A percentile compares a stretch with the other conserved stretches of the same genome.
Evolutionary conservation across 306 rosid genomes (phyloP).

Genomic region (Lathyrus sativus): DNA sequence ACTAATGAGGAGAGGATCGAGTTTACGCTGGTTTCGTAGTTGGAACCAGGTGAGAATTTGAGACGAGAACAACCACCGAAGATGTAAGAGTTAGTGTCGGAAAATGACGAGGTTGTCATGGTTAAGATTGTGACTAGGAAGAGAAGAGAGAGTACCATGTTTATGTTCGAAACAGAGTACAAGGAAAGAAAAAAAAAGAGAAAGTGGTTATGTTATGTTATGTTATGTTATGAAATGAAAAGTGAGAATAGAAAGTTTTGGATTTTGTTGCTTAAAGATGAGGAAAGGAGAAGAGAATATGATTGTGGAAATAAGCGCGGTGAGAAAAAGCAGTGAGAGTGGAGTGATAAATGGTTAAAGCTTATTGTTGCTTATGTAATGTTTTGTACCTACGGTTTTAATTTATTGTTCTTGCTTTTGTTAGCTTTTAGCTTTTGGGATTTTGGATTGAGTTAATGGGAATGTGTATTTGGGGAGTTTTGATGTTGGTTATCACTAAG

Average conservation of each 20-base stretch:
- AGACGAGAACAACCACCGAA: slow-evolving; percentile 77
- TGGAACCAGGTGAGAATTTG: slow-evolving; percentile 58
- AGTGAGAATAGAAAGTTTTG: too few relatives aligned
- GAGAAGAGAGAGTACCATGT: slow-evolving; percentile 42
- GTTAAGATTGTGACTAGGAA: slow-evolving; percentile 33
- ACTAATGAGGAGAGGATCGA: slow-evolving; percentile 70
- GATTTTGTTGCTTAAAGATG: slow-evolving; percentile 47
- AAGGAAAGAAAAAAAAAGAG: not conserved
- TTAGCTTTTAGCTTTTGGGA: not conserved
- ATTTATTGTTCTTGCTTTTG: not conserved
- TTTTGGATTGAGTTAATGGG: not conserved
- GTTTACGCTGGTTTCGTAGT: slow-evolving; percentile 62
- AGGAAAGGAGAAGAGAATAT: slow-evolving; percentile 12
- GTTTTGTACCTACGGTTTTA: not conserved
- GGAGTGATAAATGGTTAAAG: slow-evolving; percentile 24
- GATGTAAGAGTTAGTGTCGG: slow-evolving; percentile 54
- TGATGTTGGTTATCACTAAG: not conserved
- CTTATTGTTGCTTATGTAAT: not conserved
- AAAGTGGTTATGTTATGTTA: too few relatives aligned
- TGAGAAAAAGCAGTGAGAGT: not conserved
- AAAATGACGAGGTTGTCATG: slow-evolving; percentile 42
- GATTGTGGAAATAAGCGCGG: not conserved
- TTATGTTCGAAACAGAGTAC: not conserved
- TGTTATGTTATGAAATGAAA: too few relatives aligned
- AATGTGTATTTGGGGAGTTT: not conserved